Evolutionary conservation across 164 flowering plant species (phyloP).

Genomic region (Liriodendron chinense): DNA sequence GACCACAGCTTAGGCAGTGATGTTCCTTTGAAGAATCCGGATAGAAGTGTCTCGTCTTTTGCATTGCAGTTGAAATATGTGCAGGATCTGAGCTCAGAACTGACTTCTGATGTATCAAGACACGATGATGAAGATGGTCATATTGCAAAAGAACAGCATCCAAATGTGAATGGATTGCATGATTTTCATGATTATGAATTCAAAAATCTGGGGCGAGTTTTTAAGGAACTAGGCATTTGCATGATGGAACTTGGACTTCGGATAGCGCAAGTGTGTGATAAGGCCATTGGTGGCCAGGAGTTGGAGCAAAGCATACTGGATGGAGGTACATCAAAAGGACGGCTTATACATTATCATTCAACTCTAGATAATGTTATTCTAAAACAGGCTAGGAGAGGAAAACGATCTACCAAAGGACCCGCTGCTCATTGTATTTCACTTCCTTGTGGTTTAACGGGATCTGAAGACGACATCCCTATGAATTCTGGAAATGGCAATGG

Average conservation of each 20-base stretch:
- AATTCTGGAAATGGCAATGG: neutral
- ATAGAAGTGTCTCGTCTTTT: slow-evolving; percentile 77
- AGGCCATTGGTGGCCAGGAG: slow-evolving; percentile 60
- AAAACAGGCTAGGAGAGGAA: slow-evolving; percentile 28
- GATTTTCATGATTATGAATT: slow-evolving; percentile 33
- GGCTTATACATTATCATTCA: slow-evolving; percentile 91
- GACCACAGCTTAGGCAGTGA: slow-evolving; percentile 84
- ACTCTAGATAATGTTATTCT: slow-evolving; percentile 37
- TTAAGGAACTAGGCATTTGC: slow-evolving; percentile 59
- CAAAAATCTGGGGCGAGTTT: slow-evolving; percentile 41
- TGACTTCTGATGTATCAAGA: slow-evolving; percentile 1
- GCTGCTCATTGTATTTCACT: neutral
- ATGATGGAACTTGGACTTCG: slow-evolving; percentile 83
- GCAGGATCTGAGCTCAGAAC: slow-evolving; percentile 20
- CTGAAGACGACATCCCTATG: neutral
- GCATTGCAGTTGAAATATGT: slow-evolving; percentile 72
- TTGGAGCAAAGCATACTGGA: slow-evolving; percentile 73
- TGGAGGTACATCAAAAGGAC: slow-evolving; percentile 75
- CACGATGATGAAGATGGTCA: neutral
- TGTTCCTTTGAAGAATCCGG: slow-evolving; percentile 72
- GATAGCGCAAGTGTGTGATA: slow-evolving; percentile 74
- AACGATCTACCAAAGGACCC: slow-evolving; percentile 21
- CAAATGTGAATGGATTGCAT: slow-evolving; percentile 5
- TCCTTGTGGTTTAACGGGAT: slow-evolving; percentile 5
- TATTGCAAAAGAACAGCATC: slow-evolving; percentile 3